Evolutionary conservation across 257 asterid species (phyloP).

Genomic region (Penstemon barbatus): DNA sequence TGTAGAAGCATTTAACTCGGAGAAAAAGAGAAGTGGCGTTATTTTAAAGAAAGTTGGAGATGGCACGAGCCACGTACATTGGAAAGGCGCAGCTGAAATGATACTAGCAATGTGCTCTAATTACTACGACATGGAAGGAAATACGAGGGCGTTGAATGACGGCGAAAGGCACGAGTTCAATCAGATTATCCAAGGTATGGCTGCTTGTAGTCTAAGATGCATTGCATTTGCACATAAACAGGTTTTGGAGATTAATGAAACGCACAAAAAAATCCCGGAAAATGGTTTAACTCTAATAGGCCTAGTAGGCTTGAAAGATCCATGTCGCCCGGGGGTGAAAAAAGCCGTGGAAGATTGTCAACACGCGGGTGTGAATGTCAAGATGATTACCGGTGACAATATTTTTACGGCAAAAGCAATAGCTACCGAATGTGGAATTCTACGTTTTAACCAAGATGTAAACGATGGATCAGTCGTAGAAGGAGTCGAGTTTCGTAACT

Average conservation of each 20-base stretch:
- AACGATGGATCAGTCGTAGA: conserved; percentile 48
- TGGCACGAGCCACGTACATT: conserved; percentile 42
- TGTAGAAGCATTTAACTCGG: conserved; percentile 75
- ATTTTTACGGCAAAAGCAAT: conserved; percentile 77
- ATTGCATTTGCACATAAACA: conserved; percentile 68
- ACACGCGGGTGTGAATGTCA: conserved; percentile 61
- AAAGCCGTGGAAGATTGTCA: conserved; percentile 69
- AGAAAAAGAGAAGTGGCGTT: conserved; percentile 76
- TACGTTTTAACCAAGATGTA: conserved; percentile 22
- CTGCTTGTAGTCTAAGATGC: conserved; percentile 70
- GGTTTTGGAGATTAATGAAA: conserved; percentile 16
- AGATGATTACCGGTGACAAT: conserved; percentile 87
- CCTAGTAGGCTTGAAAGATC: conserved; percentile 68
- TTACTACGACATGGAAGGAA: conserved; percentile 50
- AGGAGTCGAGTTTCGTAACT: conserved; percentile 63
- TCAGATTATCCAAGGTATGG: conserved; percentile 66
- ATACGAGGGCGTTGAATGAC: conserved; percentile 33
- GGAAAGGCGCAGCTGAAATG: conserved; percentile 96
- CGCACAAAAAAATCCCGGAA: conserved; percentile 38
- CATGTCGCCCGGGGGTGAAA: conserved; percentile 68
- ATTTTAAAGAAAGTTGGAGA: conserved; percentile 38
- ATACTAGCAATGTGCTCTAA: conserved; percentile 56
- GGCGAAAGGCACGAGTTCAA: conserved; percentile 32
- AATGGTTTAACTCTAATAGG: conserved; percentile 48
- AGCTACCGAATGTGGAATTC: conserved; percentile 80